phyloP scores from a whole-genome alignment of 352 stramenopile species.

The Blastocystis sp. region DNA sequence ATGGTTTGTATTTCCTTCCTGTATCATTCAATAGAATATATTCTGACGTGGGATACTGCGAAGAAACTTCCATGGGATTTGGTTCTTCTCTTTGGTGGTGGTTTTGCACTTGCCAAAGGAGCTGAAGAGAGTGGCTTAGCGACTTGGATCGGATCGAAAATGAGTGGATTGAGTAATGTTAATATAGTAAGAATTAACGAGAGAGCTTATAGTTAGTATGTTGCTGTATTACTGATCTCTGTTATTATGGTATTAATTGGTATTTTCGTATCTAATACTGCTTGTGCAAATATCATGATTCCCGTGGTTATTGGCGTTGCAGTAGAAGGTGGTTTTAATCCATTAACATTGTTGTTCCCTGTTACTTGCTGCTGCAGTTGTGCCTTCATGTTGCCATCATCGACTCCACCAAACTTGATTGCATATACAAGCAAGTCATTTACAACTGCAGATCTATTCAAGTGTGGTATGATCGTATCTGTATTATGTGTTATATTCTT shows the following conservation, averaged over 20 bases:
- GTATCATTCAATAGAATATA: conserved; percentile 14
- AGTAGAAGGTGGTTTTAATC: background rate
- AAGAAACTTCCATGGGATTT: conserved; percentile 65
- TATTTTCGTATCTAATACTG: conserved; percentile 53
- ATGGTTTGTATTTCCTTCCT: background rate
- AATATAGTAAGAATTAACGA: background rate
- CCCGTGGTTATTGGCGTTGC: conserved; percentile 34
- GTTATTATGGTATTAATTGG: conserved; percentile 53
- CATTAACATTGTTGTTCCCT: conserved; percentile 27
- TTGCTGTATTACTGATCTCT: conserved; percentile 5
- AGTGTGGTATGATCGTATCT: background rate
- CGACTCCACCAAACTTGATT: conserved; percentile 56
- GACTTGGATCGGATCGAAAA: conserved; percentile 30
- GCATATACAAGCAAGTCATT: conserved; percentile 44
- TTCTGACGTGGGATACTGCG: conserved; percentile 57
- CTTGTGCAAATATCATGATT: conserved; percentile 59
- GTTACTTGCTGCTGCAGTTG: conserved; percentile 33
- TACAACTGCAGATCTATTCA: conserved; percentile 19
- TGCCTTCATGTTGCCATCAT: conserved; percentile 49
- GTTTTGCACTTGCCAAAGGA: conserved; percentile 45
- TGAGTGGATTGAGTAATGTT: background rate
- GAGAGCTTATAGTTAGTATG: background rate
- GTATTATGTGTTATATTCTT: conserved; percentile 45
- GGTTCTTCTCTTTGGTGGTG: conserved; percentile 61
- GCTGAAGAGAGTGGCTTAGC: conserved; percentile 22